Base-by-base conservation (phyloP, 192 early-diverging fungal genomes). In the Borealophlyctis nickersoniae region DNA sequence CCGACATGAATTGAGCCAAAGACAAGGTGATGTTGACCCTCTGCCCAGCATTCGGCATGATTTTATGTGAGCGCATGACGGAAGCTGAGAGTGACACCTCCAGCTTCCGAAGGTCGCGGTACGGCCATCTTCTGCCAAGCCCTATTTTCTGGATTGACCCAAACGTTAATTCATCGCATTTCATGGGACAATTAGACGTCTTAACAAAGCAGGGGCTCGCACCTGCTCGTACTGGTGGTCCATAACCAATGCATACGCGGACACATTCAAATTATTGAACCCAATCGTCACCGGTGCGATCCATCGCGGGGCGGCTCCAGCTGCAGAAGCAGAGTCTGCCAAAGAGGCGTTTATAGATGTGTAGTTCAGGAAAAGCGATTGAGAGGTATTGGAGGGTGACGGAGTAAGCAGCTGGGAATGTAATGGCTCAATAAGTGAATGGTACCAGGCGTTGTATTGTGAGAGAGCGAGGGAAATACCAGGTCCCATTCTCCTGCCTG, bases 401-500 rank as follows among this genome's bases (percentile, higher is more conserved):
- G 71, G 71, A 24, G 71, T 36, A n/a, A 73, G 35, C 24, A 72
- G 61, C 71, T 67, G n/a, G 22, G 32, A 53, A 19, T 50, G 39
- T 30, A 35, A 2, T 64, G 28, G 22, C 4, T 49, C 5, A 14
- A 31, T 19, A 2, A 14, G 49, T 50, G 39, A 45, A 19, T 45
- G 39, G 19, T 7, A 19, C 7, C 9, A 45, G 7, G 39, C 39
- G 9, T 45, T 45, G 7, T 45, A 13, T 7, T 45, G n/a, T n/a
- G n/a, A n/a, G n/a, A n/a, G n/a, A n/a, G n/a, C 19, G 28, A 14
- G 27, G 60, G 31, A 35, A 35, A 22, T 48, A 66, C 66, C 49
- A 67, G 52, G 36, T 67, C 66, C 66, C 66, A 67, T 52, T 67
- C 56, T 35, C 66, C 66, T 28, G 51, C 66, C 66, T 67, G 35